A percentile compares a stretch with the other conserved stretches of the same genome.
phyloP scores from a whole-genome alignment of 1,284 basidiomycete genomes.

The Heterobasidion irregulare region DNA sequence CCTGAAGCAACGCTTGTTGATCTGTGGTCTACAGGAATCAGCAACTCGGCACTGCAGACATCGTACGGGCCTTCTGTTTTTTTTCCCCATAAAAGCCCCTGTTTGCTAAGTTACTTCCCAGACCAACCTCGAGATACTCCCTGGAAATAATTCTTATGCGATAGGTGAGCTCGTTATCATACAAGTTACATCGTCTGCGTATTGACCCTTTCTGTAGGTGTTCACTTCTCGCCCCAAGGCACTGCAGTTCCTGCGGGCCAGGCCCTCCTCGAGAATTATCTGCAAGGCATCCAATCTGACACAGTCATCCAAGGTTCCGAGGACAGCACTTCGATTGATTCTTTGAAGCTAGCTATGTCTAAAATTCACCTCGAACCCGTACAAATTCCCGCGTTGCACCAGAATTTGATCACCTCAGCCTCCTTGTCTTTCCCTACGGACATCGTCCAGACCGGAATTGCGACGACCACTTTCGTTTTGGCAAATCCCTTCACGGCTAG shows the following conservation, averaged over 20 bases:
- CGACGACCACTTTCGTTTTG: slow-evolving; percentile 46
- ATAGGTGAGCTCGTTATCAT: slow-evolving; percentile 30
- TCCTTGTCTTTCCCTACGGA: slow-evolving; percentile 49
- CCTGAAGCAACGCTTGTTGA: not conserved
- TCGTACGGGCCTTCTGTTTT: slow-evolving; percentile 30
- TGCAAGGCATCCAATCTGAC: slow-evolving; percentile 55
- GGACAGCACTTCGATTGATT: slow-evolving; percentile 55
- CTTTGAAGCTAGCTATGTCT: slow-evolving; percentile 58
- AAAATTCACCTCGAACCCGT: slow-evolving; percentile 55
- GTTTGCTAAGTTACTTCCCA: slow-evolving; percentile 14
- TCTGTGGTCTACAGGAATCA: slow-evolving; percentile 27
- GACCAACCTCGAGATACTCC: slow-evolving; percentile 45
- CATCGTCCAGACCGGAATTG: slow-evolving; percentile 51
- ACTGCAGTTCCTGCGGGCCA: slow-evolving; percentile 46
- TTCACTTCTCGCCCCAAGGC: slow-evolving; percentile 60
- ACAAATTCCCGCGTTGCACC: slow-evolving; percentile 58
- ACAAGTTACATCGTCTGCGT: not conserved
- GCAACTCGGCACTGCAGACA: slow-evolving; percentile 52
- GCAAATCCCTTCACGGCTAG: slow-evolving; percentile 73
- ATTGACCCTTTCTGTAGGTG: slow-evolving; percentile 28
- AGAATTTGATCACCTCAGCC: slow-evolving; percentile 52
- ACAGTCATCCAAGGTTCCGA: slow-evolving; percentile 53
- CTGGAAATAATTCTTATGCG: slow-evolving; percentile 44
- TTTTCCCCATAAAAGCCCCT: slow-evolving; percentile 12
- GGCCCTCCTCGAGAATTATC: slow-evolving; percentile 59